Evolutionary conservation across 768 basidiomycete species (phyloP).

Genomic region (Mycena latifolia): DNA sequence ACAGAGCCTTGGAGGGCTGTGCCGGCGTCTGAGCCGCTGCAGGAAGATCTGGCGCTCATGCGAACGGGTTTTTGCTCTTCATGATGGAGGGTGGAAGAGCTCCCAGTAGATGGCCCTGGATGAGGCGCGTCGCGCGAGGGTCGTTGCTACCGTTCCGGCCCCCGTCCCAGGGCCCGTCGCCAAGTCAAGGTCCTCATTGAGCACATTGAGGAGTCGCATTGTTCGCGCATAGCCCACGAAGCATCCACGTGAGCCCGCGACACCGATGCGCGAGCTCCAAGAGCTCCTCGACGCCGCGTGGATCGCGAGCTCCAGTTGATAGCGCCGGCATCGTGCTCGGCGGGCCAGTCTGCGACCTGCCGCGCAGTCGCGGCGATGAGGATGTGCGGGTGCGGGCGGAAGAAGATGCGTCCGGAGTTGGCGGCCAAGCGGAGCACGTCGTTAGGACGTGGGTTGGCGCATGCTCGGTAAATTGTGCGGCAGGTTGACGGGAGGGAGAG

Average conservation of each 20-base stretch:
- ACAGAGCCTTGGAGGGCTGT: too few relatives aligned
- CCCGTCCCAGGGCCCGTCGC: constrained; percentile 12
- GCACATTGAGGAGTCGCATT: constrained; percentile 28
- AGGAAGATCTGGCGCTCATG: too few relatives aligned
- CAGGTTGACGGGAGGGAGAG: too few relatives aligned
- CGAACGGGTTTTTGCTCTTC: too few relatives aligned
- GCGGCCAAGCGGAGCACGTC: background rate
- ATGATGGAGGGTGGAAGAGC: constrained; percentile 31
- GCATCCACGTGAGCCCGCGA: too few relatives aligned
- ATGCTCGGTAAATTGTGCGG: too few relatives aligned
- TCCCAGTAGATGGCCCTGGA: constrained; percentile 33
- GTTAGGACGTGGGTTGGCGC: too few relatives aligned
- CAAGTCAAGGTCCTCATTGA: constrained; percentile 24
- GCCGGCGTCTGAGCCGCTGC: too few relatives aligned
- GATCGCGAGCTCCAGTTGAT: constrained; percentile 26
- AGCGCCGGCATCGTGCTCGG: constrained; percentile 19
- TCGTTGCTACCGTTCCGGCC: constrained; percentile 27
- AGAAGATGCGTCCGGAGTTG: constrained; percentile 32
- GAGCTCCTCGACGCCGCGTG: constrained; percentile 31
- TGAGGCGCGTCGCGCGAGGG: too few relatives aligned
- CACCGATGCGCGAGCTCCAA: constrained; percentile 32
- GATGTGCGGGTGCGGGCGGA: too few relatives aligned
- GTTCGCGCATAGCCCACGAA: constrained; percentile 25
- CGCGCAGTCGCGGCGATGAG: background rate
- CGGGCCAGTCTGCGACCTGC: constrained; percentile 35